Base-by-base conservation (phyloP, 2,329 filamentous ascomycete species). In the Fusarium kyushuense region DNA sequence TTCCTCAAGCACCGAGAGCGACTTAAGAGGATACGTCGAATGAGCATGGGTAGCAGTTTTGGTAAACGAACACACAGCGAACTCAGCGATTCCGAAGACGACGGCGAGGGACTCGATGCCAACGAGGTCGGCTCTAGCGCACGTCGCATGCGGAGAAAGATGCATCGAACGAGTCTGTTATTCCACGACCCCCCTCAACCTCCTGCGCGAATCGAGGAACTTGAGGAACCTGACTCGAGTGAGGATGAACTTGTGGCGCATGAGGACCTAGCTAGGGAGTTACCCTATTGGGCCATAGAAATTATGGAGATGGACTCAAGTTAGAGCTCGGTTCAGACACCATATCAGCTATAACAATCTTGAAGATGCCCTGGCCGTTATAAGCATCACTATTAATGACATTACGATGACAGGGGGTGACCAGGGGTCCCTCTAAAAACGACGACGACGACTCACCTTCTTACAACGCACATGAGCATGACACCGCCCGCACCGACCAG, bases 41-140 rank as follows among this genome's bases (percentile, higher is more conserved):
- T 84, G 74, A 85, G 82, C 53, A 81, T 83, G 69, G 84, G 84
- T 46, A 86, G 84, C 68, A 86, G 84, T 74, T 83, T 86, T 54
- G 83, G 84, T 66, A 87, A 87, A 77, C 80, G 84, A 36, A 86
- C 84, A 27, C 82, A 86, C 66, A 84, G 81, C 71, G 84, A 86
- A 72, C 81, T 85, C 57, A 85, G 83, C 72, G 84, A 85, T 64
- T 83, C 82, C 11, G 84, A 85, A 62, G 76, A 80, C 58, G 77
- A 80, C 14, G 79, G 79, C 41, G 73, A 79, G 16, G 77, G 77
- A 19, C 76, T 79, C 38, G 82, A 84, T 36, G 78, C 77, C 54
- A 79, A 80, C 53, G 78, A 81, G 21, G 79, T 79, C 12, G 83
- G 82, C 16, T 83, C 81, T 16, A 84, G 82, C 64, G 83, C 84